Evolutionary conservation across 345 rosid species (phyloP).

Genomic region (Eucalyptus leucophloia): DNA sequence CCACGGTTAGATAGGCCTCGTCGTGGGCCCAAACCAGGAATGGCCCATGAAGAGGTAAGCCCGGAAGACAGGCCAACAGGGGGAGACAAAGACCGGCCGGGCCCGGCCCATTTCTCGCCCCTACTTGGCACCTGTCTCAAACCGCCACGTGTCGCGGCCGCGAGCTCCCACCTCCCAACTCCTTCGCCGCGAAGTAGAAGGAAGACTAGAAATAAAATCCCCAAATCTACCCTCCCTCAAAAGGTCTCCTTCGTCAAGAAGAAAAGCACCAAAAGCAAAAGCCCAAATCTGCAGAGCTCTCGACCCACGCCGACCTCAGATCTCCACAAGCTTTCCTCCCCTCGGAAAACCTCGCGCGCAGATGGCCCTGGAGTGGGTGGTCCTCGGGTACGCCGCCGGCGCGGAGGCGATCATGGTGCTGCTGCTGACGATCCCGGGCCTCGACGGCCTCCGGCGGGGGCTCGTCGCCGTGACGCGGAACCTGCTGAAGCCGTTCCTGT

Average conservation of each 20-base stretch:
- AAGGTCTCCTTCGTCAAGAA: not conserved
- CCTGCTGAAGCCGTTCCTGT: slow-evolving; percentile 77
- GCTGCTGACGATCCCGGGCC: slow-evolving; percentile 77
- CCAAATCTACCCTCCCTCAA: not conserved
- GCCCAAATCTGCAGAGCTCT: not conserved
- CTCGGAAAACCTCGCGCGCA: not conserved
- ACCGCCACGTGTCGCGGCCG: not conserved
- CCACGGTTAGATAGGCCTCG: not conserved
- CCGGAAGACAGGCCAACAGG: not conserved
- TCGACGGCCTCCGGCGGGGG: slow-evolving; percentile 60
- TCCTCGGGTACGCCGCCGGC: slow-evolving; percentile 73
- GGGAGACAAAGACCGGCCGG: not conserved
- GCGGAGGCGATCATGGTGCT: slow-evolving; percentile 92
- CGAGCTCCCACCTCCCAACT: not conserved
- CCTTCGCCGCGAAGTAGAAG: not conserved
- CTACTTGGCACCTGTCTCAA: fast-evolving
- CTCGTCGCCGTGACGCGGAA: slow-evolving; percentile 74
- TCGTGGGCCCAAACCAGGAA: not conserved
- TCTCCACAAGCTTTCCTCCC: not conserved
- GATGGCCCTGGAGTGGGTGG: slow-evolving; percentile 97
- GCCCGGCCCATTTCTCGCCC: not conserved
- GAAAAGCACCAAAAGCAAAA: not conserved
- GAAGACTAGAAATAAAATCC: not conserved
- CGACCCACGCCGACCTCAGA: not conserved
- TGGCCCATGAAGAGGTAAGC: not conserved